Percentiles rank a stretch among this genome's conserved stretches.
These are phyloP conservation scores for Lactarius sanguifluus DNA, from an alignment of 768 basidiomycete species.

Conservation along the genomic window DNA sequence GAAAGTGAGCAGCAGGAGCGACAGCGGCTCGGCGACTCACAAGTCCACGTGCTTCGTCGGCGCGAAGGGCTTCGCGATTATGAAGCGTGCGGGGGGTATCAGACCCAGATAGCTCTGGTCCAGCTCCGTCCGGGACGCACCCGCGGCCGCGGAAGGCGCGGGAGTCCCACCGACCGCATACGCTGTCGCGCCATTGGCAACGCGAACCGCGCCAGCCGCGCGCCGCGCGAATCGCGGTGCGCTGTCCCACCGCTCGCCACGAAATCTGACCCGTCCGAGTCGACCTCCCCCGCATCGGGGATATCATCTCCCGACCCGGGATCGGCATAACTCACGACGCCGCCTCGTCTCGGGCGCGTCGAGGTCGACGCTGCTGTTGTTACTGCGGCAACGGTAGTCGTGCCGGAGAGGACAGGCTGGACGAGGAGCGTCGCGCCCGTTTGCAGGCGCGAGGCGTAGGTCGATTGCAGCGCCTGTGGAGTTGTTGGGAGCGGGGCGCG, in stretches of 20 bases:
- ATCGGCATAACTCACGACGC: constrained; percentile 84
- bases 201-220: constrained; percentile 24
- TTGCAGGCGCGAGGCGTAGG: constrained; percentile 86
- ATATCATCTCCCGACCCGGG: constrained; percentile 81
- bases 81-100: constrained; percentile 77
- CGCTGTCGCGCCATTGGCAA: constrained; percentile 48
- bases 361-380: constrained; percentile 43
- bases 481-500: constrained; percentile 48
- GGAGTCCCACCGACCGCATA: constrained; percentile 41
- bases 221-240: constrained; percentile 49
- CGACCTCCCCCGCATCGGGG: constrained; percentile 76
- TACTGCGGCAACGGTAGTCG: constrained; percentile 37
- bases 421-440: constrained; percentile 89
- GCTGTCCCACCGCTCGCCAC: constrained; percentile 58
- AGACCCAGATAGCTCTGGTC: constrained; percentile 90
- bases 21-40: constrained; percentile 48
- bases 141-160: constrained; percentile 32
- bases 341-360: constrained; percentile 51
- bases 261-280: constrained; percentile 85
- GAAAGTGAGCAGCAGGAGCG: not conserved
- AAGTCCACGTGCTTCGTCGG: constrained; percentile 68
- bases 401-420: constrained; percentile 68
- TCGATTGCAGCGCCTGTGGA: constrained; percentile 72
- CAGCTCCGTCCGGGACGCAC: constrained; percentile 48
- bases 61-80: constrained; percentile 57